These are phyloP conservation scores for Omphalea diandra DNA, from an alignment of 441 rosid genomes.

Conservation along the genomic window DNA sequence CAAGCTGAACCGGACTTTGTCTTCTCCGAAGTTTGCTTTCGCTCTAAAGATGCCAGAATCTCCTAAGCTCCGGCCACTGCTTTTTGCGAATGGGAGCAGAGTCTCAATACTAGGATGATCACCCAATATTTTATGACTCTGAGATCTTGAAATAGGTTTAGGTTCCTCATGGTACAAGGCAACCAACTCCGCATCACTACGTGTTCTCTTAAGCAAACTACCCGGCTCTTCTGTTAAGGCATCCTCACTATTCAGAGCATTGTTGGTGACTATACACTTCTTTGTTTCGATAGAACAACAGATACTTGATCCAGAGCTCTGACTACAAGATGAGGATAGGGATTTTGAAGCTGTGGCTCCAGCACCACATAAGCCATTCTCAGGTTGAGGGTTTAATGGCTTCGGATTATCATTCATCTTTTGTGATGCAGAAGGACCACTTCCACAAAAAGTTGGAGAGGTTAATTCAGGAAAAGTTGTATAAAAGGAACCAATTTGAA, in stretches of 20 bases:
- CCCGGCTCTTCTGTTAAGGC: constrained; percentile 36
- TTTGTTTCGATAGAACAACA: constrained; percentile 47
- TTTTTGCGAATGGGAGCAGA: constrained; percentile 40
- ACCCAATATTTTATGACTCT: constrained; percentile 55
- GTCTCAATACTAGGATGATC: constrained; percentile 40
- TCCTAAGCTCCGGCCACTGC: background rate
- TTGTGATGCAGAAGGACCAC: constrained; percentile 30
- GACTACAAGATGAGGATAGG: constrained; percentile 46
- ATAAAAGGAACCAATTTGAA: constrained; percentile 74
- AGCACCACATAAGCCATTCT: constrained; percentile 30
- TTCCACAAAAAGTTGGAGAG: constrained; percentile 47
- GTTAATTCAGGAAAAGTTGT: constrained; percentile 70
- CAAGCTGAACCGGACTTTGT: constrained; percentile 43
- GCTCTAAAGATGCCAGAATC: constrained; percentile 21
- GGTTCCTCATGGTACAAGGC: constrained; percentile 48
- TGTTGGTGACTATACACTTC: constrained; percentile 19
- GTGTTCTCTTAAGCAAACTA: constrained; percentile 47
- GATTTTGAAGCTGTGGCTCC: constrained; percentile 38
- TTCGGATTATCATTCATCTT: constrained; percentile 27
- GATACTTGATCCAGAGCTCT: constrained; percentile 65
- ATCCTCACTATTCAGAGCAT: constrained; percentile 27
- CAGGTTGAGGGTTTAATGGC: constrained; percentile 37
- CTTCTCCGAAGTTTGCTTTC: constrained; percentile 41
- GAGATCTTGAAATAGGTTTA: constrained; percentile 52
- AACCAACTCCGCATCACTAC: constrained; percentile 52